A percentile compares a stretch with the other conserved stretches of the same genome.
phyloP scores from a whole-genome alignment of 768 basidiomycete genomes.

The Cystobasidiopsis lactophilus region DNA sequence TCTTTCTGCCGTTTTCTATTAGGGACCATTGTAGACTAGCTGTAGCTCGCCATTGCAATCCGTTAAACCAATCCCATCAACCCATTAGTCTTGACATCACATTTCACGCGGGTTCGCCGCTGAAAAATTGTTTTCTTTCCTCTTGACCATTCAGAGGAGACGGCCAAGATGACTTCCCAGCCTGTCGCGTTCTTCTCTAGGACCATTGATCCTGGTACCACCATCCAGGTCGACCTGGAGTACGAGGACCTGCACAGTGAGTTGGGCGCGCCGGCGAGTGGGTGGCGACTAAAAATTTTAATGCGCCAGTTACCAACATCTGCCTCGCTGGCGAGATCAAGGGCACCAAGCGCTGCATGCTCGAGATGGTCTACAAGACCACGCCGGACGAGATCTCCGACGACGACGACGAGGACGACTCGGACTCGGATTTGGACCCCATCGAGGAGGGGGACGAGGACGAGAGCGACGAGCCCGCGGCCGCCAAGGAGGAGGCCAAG shows the following conservation, averaged over 20 bases:
- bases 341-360: slow-evolving; percentile 36
- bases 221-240: background rate
- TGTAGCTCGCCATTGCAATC: too few species aligned
- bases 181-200: too few species aligned
- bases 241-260: background rate
- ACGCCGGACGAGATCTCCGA: slow-evolving; percentile 3
- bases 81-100: too few species aligned
- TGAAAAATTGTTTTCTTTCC: too few species aligned
- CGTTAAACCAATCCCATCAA: too few species aligned
- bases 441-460: slow-evolving; percentile 10
- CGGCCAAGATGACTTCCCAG: too few species aligned
- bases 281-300: background rate
- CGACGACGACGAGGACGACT: slow-evolving; percentile 15
- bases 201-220: background rate
- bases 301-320: slow-evolving; percentile 9
- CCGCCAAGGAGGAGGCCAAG: background rate
- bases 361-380: too few species aligned
- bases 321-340: background rate
- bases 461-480: slow-evolving; percentile 6
- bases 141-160: too few species aligned
- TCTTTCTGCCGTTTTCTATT: too few species aligned
- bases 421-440: slow-evolving; percentile 10
- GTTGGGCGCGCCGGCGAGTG: background rate
- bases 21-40: too few species aligned
- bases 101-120: too few species aligned